These are phyloP conservation scores for Cyamopsis tetragonoloba DNA, from an alignment of 306 rosid species.

Conservation along the genomic window DNA sequence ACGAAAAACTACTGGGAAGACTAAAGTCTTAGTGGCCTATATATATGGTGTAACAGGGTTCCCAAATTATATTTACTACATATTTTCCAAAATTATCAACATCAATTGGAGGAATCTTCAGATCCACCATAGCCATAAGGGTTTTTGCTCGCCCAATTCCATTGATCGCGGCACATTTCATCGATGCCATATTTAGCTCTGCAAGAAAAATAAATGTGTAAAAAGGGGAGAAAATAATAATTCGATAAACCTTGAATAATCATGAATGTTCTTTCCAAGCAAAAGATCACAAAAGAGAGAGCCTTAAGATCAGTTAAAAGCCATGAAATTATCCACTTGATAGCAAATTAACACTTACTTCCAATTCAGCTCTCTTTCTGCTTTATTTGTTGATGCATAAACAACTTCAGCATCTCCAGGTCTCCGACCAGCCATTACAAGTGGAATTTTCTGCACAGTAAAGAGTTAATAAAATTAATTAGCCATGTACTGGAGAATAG, in stretches of 20 bases:
- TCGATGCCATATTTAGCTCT: slow-evolving; percentile 74
- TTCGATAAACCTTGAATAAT: not conserved
- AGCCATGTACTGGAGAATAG: not conserved
- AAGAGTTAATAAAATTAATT: not conserved
- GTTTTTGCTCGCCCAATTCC: slow-evolving; percentile 99
- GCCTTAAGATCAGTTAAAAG: not conserved
- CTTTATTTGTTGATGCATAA: slow-evolving; percentile 85
- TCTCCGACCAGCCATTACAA: slow-evolving; percentile 66
- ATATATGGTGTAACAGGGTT: slow-evolving; percentile 21
- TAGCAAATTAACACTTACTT: slow-evolving; percentile 48
- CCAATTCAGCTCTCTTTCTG: slow-evolving; percentile 78
- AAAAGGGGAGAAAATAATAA: not conserved
- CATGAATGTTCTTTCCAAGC: not conserved
- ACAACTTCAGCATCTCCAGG: slow-evolving; percentile 91
- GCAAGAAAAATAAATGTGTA: slow-evolving; percentile 30
- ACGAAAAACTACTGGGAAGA: not conserved
- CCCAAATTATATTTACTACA: not conserved
- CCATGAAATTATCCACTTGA: not conserved
- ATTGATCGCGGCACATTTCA: slow-evolving; percentile 98
- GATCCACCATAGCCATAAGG: slow-evolving; percentile 81
- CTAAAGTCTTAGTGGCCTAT: slow-evolving; percentile 22
- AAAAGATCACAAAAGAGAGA: not conserved
- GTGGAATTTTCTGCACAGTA: slow-evolving; percentile 71
- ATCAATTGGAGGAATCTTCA: slow-evolving; percentile 30
- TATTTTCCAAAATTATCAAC: slow-evolving; percentile 17